A percentile compares a stretch with the other conserved stretches of the same genome.
These are phyloP conservation scores for Neonectria faginata DNA, from an alignment of 2,329 filamentous ascomycete genomes.

Conservation along the genomic window DNA sequence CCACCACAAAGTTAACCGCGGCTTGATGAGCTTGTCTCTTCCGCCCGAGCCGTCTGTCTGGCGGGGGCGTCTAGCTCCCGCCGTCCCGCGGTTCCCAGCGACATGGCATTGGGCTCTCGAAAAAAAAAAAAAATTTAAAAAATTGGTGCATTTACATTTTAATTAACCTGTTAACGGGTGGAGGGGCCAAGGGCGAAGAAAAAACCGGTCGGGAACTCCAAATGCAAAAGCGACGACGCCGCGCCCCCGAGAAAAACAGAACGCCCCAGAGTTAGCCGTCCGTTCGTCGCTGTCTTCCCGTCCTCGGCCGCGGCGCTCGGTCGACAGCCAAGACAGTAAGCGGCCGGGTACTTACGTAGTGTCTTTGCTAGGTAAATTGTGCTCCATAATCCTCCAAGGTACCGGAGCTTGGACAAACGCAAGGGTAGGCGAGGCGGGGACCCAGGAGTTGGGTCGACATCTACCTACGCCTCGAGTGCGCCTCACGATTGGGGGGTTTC, in stretches of 20 bases:
- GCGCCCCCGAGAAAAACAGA: not conserved
- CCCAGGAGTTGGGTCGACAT: constrained; percentile 25
- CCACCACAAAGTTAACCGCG: not conserved
- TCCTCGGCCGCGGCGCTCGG: not conserved
- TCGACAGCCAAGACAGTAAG: not conserved
- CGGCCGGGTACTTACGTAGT: constrained; percentile 4
- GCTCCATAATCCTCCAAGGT: not conserved
- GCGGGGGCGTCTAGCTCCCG: constrained; percentile 16
- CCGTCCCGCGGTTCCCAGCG: constrained; percentile 14
- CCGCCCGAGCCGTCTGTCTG: not conserved
- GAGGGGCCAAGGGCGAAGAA: not conserved
- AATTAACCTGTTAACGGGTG: constrained; percentile 16
- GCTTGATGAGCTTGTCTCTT: not conserved
- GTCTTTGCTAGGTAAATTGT: not conserved
- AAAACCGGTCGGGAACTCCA: not conserved
- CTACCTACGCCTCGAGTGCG: constrained; percentile 4
- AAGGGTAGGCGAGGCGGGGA: constrained; percentile 5
- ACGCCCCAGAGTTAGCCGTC: constrained; percentile 14
- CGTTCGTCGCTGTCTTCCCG: constrained; percentile 2
- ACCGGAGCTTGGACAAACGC: constrained; percentile 25
- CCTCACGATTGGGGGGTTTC: constrained; percentile 25
- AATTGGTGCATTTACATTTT: not conserved
- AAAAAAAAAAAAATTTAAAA: not conserved
- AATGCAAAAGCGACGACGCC: constrained; percentile 10
- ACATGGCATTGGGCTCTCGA: constrained; percentile 2